Evolutionary conservation across 345 rosid species (phyloP).

Genomic region (Gynandropsis gynandra): DNA sequence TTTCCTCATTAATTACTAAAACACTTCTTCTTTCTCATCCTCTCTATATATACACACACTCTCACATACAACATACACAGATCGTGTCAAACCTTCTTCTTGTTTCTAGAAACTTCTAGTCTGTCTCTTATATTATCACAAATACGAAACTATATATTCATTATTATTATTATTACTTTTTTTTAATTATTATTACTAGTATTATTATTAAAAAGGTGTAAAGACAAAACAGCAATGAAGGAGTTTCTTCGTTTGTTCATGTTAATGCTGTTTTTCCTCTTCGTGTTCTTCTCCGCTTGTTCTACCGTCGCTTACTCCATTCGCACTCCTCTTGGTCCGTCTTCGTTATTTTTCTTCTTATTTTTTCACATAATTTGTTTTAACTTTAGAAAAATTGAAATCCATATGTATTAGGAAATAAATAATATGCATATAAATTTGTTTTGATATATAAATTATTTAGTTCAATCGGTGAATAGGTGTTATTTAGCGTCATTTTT

Average conservation of each 20-base stretch:
- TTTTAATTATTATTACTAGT: too few relatives aligned
- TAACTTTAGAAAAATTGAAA: too few relatives aligned
- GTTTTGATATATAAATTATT: not conserved
- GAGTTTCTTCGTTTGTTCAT: slow-evolving; percentile 11
- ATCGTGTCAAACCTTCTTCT: slow-evolving; percentile 2
- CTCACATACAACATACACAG: slow-evolving; percentile 6
- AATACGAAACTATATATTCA: too few relatives aligned
- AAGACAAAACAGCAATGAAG: slow-evolving; percentile 4
- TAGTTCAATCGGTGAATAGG: too few relatives aligned
- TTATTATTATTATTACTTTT: too few relatives aligned
- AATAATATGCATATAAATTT: too few relatives aligned
- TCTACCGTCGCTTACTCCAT: slow-evolving; percentile 26
- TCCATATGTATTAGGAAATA: too few relatives aligned
- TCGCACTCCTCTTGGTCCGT: slow-evolving; percentile 34
- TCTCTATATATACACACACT: slow-evolving; percentile 10
- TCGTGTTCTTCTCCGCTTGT: slow-evolving; percentile 24
- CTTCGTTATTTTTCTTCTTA: not conserved
- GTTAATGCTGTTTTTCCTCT: slow-evolving; percentile 1
- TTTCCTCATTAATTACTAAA: slow-evolving; percentile 30
- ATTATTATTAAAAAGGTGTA: too few relatives aligned
- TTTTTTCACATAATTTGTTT: too few relatives aligned
- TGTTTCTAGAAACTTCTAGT: slow-evolving; percentile 12
- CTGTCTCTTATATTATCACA: too few relatives aligned
- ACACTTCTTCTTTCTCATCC: slow-evolving; percentile 5
- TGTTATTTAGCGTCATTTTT: too few relatives aligned